phyloP scores from a whole-genome alignment of 1,139 yeast species.

The Sugiyamaella novakii region DNA sequence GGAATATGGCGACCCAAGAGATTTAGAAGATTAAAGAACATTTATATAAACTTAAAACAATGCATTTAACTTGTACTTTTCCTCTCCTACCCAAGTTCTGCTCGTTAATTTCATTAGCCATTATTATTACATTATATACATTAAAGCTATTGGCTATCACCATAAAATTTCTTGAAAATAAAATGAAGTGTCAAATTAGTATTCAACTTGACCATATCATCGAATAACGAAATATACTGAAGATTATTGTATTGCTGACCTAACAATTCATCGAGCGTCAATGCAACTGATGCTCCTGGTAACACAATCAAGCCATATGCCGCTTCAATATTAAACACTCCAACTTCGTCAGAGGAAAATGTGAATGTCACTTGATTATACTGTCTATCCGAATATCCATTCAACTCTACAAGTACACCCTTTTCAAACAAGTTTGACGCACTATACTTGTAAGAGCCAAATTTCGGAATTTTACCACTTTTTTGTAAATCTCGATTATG shows the following conservation, averaged over 20 bases:
- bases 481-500: conserved; percentile 72
- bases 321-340: conserved; percentile 71
- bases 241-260: conserved; percentile 61
- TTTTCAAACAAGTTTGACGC: conserved; percentile 76
- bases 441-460: conserved; percentile 82
- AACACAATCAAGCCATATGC: conserved; percentile 50
- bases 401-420: conserved; percentile 63
- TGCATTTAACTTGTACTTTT: conserved; percentile 5
- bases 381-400: conserved; percentile 50
- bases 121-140: background rate
- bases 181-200: conserved; percentile 66
- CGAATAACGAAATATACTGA: conserved; percentile 56
- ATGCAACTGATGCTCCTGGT: conserved; percentile 55
- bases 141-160: conserved; percentile 30
- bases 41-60: conserved; percentile 1
- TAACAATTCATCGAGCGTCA: conserved; percentile 69
- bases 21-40: conserved; percentile 50
- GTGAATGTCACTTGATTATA: conserved; percentile 72
- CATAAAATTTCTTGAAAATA: conserved; percentile 73
- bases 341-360: conserved; percentile 74
- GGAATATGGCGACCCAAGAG: conserved; percentile 78
- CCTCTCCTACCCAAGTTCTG: too few relatives aligned
- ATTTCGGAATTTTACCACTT: conserved; percentile 68
- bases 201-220: conserved; percentile 66
- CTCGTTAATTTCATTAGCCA: background rate